Base-by-base conservation (phyloP, 2,329 filamentous ascomycete genomes). In the Epichloe scottii region DNA sequence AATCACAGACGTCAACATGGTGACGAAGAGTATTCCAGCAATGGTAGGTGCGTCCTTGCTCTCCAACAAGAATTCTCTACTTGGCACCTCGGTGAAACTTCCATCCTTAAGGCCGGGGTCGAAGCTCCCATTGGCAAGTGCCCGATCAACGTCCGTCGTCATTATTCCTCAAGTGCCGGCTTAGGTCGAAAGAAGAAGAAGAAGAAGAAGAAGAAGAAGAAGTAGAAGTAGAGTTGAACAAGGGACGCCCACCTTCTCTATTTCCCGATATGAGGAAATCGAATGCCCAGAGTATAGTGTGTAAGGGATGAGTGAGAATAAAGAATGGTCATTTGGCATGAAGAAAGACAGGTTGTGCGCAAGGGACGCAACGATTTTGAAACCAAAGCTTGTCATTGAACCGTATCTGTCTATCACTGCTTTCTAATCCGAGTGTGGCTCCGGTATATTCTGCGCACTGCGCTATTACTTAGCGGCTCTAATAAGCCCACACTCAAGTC, bases 21-120 rank as follows among this genome's bases (percentile, higher is more conserved):
- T 60, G 33, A 72, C 62, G 47, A 70, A 58, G 17, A 70, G 60
- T 35, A 71, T 71, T 2, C 66, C 69, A 4, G 61, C 60, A 54
- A 72, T 67, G 5, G 70, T 63, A 0, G 66, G 55, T 7, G 56
- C 53, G 48, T 72, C 70, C 33, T 60, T 65, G 48, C 58, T 64
- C 55, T 71, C 57, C 50, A 63, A 61, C 41, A 72, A 62, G 47
- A 64, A 67, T 1, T 54, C 63, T 14, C 60, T 59, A 1, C 65
- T 65, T 47, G 71, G 57, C 17, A 50, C 60, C 0, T 63, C 53
- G 2, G 68, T 68, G 15, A 72, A 63, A 8, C 58, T 59, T 34
- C 68, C 68, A 38, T 60, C 62, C 15, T 30, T 30, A 11, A 30
- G 26, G 26, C 26, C 26, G 8, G 8, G 26, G 26, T 30, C 8